These are phyloP conservation scores for Bryopsis sp. DNA, from an alignment of 139 green algal genomes.

Conservation along the genomic window DNA sequence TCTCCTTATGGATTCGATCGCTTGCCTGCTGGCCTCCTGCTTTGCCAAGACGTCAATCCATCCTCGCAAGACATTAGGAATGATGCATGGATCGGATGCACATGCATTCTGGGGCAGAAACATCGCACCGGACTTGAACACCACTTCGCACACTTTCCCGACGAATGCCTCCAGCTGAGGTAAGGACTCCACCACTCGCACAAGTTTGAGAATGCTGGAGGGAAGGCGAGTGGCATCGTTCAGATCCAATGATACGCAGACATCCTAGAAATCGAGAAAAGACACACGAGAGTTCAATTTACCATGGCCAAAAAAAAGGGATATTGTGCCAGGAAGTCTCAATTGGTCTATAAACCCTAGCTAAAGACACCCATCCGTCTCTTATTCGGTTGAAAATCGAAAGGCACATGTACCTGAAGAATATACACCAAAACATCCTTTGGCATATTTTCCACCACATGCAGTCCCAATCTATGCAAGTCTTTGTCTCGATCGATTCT, in stretches of 20 bases:
- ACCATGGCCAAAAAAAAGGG: slow-evolving; percentile 22
- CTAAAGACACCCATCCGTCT: no score
- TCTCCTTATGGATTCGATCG: neutral
- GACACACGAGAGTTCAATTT: no score
- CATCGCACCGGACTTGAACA: neutral
- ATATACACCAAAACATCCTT: slow-evolving; percentile 50
- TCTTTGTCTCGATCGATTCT: slow-evolving; percentile 48
- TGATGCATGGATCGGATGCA: neutral
- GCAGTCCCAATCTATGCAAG: slow-evolving; percentile 50
- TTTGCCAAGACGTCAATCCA: neutral
- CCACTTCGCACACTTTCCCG: slow-evolving; percentile 17
- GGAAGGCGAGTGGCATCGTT: slow-evolving; percentile 41
- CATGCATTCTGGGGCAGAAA: neutral
- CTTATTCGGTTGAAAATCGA: no score
- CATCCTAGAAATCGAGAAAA: no score
- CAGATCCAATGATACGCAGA: slow-evolving; percentile 59
- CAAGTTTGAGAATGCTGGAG: slow-evolving; percentile 23
- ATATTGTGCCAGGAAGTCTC: no score
- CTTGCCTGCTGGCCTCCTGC: neutral
- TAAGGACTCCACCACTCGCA: slow-evolving; percentile 28
- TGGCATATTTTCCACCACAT: slow-evolving; percentile 39
- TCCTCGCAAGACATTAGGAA: neutral
- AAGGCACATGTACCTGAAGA: no score
- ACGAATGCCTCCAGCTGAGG: slow-evolving; percentile 42
- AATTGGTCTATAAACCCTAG: no score